A percentile compares a stretch with the other conserved stretches of the same genome.
These are phyloP conservation scores for Amanita subjunquillea DNA, from an alignment of 768 basidiomycete species.

Conservation along the genomic window DNA sequence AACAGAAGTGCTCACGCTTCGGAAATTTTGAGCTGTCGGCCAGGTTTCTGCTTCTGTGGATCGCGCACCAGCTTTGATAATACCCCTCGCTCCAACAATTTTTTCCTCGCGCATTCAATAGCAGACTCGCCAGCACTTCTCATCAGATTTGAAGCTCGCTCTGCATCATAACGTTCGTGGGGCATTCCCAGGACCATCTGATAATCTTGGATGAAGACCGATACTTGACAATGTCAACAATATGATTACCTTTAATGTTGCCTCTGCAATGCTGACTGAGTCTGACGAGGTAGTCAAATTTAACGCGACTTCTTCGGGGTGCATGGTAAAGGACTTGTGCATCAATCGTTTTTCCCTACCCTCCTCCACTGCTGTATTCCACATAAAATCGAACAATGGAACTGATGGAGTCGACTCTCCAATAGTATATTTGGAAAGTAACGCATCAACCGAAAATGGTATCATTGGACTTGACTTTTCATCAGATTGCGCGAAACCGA, in stretches of 20 bases:
- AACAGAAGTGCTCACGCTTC: constrained; percentile 36
- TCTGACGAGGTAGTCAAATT: constrained; percentile 22
- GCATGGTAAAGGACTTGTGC: constrained; percentile 41
- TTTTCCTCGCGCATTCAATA: constrained; percentile 46
- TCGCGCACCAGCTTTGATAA: constrained; percentile 60
- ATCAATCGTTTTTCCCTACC: constrained; percentile 61
- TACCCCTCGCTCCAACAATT: constrained; percentile 53
- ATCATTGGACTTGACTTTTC: constrained; percentile 24
- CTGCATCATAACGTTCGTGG: constrained; percentile 53
- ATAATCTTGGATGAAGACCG: not conserved
- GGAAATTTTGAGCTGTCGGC: constrained; percentile 67
- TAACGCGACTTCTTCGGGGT: constrained; percentile 27
- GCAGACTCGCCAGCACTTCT: constrained; percentile 41
- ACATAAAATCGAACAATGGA: constrained; percentile 66
- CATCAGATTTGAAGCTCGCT: constrained; percentile 48
- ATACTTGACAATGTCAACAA: not conserved
- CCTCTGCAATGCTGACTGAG: constrained; percentile 46
- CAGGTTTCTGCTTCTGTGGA: constrained; percentile 53
- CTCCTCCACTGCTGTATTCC: constrained; percentile 64
- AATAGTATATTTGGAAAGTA: constrained; percentile 40
- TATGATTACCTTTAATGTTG: constrained; percentile 53
- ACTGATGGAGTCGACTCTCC: constrained; percentile 28
- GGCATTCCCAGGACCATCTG: constrained; percentile 77
- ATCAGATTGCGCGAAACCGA: constrained; percentile 44
- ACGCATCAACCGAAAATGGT: constrained; percentile 31